phyloP scores from a whole-genome alignment of 1,284 basidiomycete species.

The Sporisorium iseilematis-ciliati region DNA sequence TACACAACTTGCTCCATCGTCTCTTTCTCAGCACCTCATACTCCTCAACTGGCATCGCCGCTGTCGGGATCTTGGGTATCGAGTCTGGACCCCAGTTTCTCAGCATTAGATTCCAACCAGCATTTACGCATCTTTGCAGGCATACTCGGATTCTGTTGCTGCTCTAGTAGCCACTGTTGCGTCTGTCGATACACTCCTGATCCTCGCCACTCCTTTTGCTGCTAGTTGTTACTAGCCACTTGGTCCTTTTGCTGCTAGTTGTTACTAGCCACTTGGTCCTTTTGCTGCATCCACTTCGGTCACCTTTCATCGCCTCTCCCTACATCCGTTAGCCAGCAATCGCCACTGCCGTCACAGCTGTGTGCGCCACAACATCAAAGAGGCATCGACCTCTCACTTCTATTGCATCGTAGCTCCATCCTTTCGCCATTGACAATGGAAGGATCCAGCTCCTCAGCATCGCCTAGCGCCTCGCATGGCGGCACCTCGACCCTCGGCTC shows the following conservation, averaged over 20 bases:
- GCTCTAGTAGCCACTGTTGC: background rate
- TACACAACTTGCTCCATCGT: no score
- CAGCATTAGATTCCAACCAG: no score
- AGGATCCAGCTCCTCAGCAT: constrained; percentile 31
- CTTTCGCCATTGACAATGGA: constrained; percentile 15
- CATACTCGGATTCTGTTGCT: no score
- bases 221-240: background rate
- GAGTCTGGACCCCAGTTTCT: no score
- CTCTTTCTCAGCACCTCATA: no score
- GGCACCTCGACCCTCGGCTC: constrained; percentile 31
- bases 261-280: background rate
- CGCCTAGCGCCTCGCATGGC: constrained; percentile 33
- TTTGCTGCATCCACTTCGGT: background rate
- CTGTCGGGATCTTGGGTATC: no score
- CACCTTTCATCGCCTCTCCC: background rate
- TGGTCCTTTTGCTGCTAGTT: no score
- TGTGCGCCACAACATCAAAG: background rate
- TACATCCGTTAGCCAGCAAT: no score
- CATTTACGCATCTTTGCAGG: no score
- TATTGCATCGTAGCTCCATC: background rate
- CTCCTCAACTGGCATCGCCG: no score
- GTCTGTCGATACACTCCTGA: background rate
- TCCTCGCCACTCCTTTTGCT: background rate
- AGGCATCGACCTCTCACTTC: background rate
- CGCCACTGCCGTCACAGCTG: background rate